Percentiles rank a stretch among this genome's conserved stretches.
Conservation (phyloP, 1,284 basidiomycete species). For the Lentinula novae-zelandiae region DNA sequence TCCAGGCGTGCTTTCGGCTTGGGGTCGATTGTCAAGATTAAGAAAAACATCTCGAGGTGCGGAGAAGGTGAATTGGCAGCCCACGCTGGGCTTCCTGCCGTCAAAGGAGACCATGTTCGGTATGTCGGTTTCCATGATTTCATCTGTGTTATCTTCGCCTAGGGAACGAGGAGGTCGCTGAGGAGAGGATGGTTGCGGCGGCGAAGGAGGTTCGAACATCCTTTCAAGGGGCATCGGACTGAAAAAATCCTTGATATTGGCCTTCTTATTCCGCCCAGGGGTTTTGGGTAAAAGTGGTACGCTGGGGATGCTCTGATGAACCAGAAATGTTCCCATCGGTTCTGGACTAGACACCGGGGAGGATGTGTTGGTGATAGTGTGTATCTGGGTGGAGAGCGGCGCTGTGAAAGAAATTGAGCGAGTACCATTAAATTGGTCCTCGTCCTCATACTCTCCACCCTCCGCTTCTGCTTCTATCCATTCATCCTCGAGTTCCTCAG, state of each 20-base stretch:
- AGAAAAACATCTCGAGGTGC: slow-evolving; percentile 43
- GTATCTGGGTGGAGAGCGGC: slow-evolving; percentile 53
- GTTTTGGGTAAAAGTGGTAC: slow-evolving; percentile 60
- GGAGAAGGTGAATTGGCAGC: slow-evolving; percentile 75
- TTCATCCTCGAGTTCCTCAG: slow-evolving; percentile 75
- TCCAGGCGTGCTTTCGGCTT: slow-evolving; percentile 55
- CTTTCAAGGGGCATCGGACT: slow-evolving; percentile 79
- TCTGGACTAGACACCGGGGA: slow-evolving; percentile 24
- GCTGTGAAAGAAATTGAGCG: slow-evolving; percentile 61
- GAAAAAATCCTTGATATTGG: slow-evolving; percentile 75
- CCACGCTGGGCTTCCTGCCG: slow-evolving; percentile 34
- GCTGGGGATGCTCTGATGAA: slow-evolving; percentile 66
- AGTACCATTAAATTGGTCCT: slow-evolving; percentile 31
- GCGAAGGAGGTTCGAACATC: slow-evolving; percentile 90
- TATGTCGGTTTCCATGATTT: slow-evolving; percentile 37
- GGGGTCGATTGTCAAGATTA: slow-evolving; percentile 26
- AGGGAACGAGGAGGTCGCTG: slow-evolving; percentile 8
- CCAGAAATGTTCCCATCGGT: slow-evolving; percentile 70
- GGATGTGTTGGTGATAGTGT: slow-evolving; percentile 31
- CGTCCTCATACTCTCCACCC: slow-evolving; percentile 23
- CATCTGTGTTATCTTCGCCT: slow-evolving; percentile 19
- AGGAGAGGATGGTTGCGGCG: slow-evolving; percentile 23
- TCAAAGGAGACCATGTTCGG: slow-evolving; percentile 37
- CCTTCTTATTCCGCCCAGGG: slow-evolving; percentile 59
- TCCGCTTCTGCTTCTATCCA: slow-evolving; percentile 60